phyloP scores from a whole-genome alignment of 208 protist genomes.

The Wallacemonas rigidus region DNA sequence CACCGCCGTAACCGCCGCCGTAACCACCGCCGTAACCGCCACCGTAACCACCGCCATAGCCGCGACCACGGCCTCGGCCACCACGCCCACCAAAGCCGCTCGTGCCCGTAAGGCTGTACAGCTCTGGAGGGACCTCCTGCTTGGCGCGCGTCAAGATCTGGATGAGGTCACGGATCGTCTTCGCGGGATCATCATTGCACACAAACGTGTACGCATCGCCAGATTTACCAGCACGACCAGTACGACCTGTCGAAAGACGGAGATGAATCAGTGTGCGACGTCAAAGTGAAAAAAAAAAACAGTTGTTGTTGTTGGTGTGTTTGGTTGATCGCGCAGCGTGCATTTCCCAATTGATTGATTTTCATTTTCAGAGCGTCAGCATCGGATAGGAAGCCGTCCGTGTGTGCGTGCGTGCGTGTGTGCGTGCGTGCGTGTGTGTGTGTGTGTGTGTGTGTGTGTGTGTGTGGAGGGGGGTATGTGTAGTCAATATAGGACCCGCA shows the following conservation, averaged over 20 bases:
- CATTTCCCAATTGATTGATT: not conserved
- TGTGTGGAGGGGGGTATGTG: too few species aligned
- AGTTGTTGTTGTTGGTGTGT: not conserved
- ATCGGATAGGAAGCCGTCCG: not conserved
- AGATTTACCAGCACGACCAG: constrained; percentile 83
- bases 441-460: too few species aligned
- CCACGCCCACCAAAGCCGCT: constrained; percentile 20
- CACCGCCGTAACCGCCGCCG: constrained; percentile 26
- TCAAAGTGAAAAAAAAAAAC: too few species aligned
- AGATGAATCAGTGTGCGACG: not conserved
- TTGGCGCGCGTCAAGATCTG: constrained; percentile 72
- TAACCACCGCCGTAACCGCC: constrained; percentile 22
- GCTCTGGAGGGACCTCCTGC: constrained; percentile 65
- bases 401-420: not conserved
- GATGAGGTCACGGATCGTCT: constrained; percentile 77
- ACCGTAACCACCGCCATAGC: constrained; percentile 27
- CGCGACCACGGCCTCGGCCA: constrained; percentile 33
- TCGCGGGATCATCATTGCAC: constrained; percentile 58
- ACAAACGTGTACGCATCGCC: constrained; percentile 91
- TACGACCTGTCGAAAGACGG: constrained; percentile 64
- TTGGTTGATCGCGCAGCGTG: not conserved
- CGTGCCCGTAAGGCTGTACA: constrained; percentile 45
- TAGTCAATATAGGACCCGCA: too few species aligned
- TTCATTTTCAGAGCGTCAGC: not conserved
- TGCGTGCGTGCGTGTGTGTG: not conserved